phyloP scores from a whole-genome alignment of 495 filamentous ascomycete species.

The Podospora anserina region DNA sequence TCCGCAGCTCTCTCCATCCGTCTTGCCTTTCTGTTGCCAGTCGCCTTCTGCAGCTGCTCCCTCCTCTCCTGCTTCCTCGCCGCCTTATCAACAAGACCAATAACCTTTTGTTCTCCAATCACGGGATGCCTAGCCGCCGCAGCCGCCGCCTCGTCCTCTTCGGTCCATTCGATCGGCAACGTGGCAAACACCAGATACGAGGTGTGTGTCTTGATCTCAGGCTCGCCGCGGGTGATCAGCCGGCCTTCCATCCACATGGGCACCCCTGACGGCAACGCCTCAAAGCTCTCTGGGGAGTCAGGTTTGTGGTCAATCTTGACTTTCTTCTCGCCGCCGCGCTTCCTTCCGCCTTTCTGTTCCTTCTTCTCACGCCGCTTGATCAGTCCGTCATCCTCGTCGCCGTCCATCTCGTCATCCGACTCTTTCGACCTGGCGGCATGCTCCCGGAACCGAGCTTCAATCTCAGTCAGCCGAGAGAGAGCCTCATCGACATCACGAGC shows the following conservation, averaged over 20 bases:
- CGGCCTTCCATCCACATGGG: constrained; percentile 59
- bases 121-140: constrained; percentile 59
- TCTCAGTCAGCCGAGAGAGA: constrained; percentile 61
- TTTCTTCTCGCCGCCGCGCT: not conserved
- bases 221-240: constrained; percentile 73
- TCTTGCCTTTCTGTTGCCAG: constrained; percentile 27
- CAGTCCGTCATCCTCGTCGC: constrained; percentile 22
- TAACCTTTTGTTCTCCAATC: constrained; percentile 41
- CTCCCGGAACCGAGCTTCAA: constrained; percentile 62
- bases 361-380: not conserved
- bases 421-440: constrained; percentile 44
- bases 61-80: constrained; percentile 48
- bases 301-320: constrained; percentile 24
- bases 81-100: constrained; percentile 53
- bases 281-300: not conserved
- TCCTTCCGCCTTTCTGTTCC: constrained; percentile 15
- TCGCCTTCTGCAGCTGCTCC: constrained; percentile 37
- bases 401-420: constrained; percentile 27
- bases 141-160: constrained; percentile 73
- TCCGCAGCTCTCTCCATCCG: constrained; percentile 31
- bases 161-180: constrained; percentile 78
- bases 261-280: not conserved
- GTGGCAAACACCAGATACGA: constrained; percentile 93
- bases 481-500: constrained; percentile 76
- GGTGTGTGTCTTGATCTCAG: constrained; percentile 91